Conservation (phyloP, 2,329 filamentous ascomycete genomes). For the Microdochium bolleyi region DNA sequence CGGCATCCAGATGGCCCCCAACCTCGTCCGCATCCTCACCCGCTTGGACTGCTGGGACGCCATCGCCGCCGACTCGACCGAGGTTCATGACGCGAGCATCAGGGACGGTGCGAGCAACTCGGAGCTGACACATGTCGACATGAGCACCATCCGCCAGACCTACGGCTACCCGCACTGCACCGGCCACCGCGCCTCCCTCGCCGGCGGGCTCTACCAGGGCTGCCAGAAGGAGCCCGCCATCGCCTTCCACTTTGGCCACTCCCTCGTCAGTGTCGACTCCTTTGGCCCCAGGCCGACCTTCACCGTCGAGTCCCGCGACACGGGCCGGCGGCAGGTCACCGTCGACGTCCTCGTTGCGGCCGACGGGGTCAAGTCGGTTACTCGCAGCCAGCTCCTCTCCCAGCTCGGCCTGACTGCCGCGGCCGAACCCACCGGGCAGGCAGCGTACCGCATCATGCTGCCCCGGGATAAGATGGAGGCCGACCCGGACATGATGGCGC, state of each 20-base stretch:
- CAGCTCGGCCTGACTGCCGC: conserved; percentile 41
- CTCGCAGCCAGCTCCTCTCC: conserved; percentile 45
- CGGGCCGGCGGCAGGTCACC: conserved; percentile 44
- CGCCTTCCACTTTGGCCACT: conserved; percentile 59
- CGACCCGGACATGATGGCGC: conserved; percentile 59
- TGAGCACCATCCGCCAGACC: conserved; percentile 56
- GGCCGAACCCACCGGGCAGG: conserved; percentile 64
- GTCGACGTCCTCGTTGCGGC: conserved; percentile 44
- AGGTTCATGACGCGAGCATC: conserved; percentile 65
- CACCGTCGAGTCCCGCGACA: conserved; percentile 47
- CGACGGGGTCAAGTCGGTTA: conserved; percentile 47
- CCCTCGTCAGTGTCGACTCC: conserved; percentile 45
- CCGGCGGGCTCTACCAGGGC: conserved; percentile 61
- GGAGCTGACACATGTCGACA: conserved; percentile 63
- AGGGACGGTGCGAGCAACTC: conserved; percentile 57
- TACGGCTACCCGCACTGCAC: conserved; percentile 76
- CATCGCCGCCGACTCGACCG: conserved; percentile 64
- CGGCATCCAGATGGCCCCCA: conserved; percentile 77
- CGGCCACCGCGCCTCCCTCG: conserved; percentile 67
- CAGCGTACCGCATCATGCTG: conserved; percentile 74
- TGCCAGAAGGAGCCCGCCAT: conserved; percentile 57
- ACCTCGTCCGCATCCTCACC: conserved; percentile 71
- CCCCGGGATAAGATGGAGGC: conserved; percentile 56
- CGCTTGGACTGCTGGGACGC: conserved; percentile 62
- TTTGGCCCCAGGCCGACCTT: conserved; percentile 55